These are phyloP conservation scores for Coniochaeta ligniaria DNA, from an alignment of 2,329 filamentous ascomycete species.

Conservation along the genomic window DNA sequence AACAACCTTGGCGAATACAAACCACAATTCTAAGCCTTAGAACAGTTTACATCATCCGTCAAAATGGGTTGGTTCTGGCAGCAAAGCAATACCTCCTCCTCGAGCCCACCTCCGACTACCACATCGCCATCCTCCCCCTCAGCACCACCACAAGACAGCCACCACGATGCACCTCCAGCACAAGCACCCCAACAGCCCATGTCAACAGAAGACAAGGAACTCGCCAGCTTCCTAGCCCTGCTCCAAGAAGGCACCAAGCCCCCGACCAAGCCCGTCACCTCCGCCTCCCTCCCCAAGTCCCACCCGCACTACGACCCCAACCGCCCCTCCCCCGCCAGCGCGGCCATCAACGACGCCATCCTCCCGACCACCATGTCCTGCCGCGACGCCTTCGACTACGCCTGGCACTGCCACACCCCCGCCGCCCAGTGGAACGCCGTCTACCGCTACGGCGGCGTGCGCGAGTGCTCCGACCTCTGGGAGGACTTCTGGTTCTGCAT, in stretches of 20 bases:
- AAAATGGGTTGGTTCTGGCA: slow-evolving; percentile 60
- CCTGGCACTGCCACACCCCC: slow-evolving; percentile 88
- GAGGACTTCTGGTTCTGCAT: slow-evolving; percentile 98
- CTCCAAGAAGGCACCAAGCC: slow-evolving; percentile 26
- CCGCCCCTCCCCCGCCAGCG: slow-evolving; percentile 27
- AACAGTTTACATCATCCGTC: slow-evolving; percentile 3
- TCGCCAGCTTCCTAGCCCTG: slow-evolving; percentile 46
- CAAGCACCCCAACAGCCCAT: slow-evolving; percentile 4
- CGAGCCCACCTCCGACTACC: neutral
- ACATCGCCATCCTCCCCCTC: neutral
- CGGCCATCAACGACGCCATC: slow-evolving; percentile 53
- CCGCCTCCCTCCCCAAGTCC: slow-evolving; percentile 10
- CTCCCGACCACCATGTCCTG: slow-evolving; percentile 84
- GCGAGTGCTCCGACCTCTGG: slow-evolving; percentile 79
- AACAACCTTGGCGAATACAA: neutral
- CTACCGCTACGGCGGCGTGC: slow-evolving; percentile 76
- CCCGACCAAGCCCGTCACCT: slow-evolving; percentile 12
- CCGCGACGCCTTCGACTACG: slow-evolving; percentile 81
- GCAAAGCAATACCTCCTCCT: slow-evolving; percentile 14
- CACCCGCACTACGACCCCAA: slow-evolving; percentile 17
- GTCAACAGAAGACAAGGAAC: slow-evolving; percentile 37
- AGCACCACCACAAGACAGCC: neutral
- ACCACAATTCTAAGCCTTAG: neutral
- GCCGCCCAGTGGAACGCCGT: slow-evolving; percentile 88
- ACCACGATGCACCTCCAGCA: slow-evolving; percentile 1